These are phyloP conservation scores for Linum tenue DNA, from an alignment of 345 rosid genomes.

Conservation along the genomic window DNA sequence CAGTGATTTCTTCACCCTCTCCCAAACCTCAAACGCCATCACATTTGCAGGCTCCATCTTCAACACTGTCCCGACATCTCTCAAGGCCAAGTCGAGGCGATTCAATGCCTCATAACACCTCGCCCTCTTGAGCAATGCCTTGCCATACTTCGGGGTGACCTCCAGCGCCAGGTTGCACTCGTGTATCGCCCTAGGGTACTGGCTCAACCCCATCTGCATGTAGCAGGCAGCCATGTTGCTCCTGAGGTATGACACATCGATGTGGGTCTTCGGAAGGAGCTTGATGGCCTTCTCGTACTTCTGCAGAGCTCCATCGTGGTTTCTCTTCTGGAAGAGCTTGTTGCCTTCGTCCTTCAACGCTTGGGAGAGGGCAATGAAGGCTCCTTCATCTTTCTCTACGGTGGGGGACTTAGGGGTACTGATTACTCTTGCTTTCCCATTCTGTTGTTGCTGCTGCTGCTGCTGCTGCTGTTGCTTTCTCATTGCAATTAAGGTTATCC, in stretches of 20 bases:
- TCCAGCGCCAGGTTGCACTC: conserved; percentile 72
- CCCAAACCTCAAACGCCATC: conserved; percentile 62
- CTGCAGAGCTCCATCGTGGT: conserved; percentile 59
- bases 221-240: conserved; percentile 81
- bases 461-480: conserved; percentile 32
- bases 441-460: conserved; percentile 15
- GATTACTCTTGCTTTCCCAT: conserved; percentile 20
- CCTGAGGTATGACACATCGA: conserved; percentile 55
- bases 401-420: conserved; percentile 18
- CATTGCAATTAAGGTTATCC: conserved; percentile 24
- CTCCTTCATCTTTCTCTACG: conserved; percentile 39
- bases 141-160: conserved; percentile 56
- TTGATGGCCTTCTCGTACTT: conserved; percentile 75
- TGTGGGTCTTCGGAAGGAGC: conserved; percentile 58
- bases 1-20: conserved; percentile 51
- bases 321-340: conserved; percentile 69
- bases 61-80: conserved; percentile 59
- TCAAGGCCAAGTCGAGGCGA: conserved; percentile 62
- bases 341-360: conserved; percentile 80
- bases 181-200: conserved; percentile 63
- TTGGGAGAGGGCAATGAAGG: conserved; percentile 52
- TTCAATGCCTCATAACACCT: conserved; percentile 87
- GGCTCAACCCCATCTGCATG: conserved; percentile 71
- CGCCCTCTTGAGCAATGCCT: conserved; percentile 76
- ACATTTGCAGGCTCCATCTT: conserved; percentile 58